phyloP scores from a whole-genome alignment of 2,329 filamentous ascomycete genomes.

The Penicillium sp. region DNA sequence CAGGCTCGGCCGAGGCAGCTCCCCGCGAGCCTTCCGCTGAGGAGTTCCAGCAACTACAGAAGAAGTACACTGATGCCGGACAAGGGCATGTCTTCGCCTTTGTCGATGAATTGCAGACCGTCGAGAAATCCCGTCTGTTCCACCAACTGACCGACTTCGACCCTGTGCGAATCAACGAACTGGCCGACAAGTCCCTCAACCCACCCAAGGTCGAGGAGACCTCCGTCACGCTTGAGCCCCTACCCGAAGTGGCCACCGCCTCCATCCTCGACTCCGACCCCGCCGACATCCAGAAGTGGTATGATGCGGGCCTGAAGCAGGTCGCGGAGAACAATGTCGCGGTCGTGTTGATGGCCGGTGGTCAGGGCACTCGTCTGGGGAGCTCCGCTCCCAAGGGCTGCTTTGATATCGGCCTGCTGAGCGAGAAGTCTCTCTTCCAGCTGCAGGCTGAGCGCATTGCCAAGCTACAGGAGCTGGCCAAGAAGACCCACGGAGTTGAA shows the following conservation, averaged over 20 bases:
- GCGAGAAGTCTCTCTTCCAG: conserved; percentile 92
- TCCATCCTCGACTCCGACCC: conserved; percentile 86
- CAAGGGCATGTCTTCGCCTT: conserved; percentile 85
- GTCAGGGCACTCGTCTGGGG: conserved; percentile 89
- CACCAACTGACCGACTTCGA: conserved; percentile 79
- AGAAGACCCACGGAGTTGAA: conserved; percentile 61
- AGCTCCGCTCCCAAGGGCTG: conserved; percentile 96
- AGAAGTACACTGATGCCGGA: conserved; percentile 69
- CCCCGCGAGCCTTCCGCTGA: conserved; percentile 58
- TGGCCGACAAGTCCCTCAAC: conserved; percentile 77
- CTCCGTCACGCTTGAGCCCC: conserved; percentile 68
- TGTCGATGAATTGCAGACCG: conserved; percentile 71
- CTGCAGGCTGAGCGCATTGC: conserved; percentile 92
- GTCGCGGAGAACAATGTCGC: conserved; percentile 69
- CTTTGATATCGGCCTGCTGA: conserved; percentile 92
- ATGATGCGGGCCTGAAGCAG: conserved; percentile 64
- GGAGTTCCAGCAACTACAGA: conserved; percentile 64
- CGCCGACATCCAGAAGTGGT: conserved; percentile 79
- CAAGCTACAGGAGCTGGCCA: conserved; percentile 78
- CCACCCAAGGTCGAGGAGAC: conserved; percentile 60
- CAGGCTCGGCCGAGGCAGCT: conserved; percentile 38
- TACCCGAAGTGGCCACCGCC: conserved; percentile 80
- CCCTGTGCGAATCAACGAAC: conserved; percentile 80
- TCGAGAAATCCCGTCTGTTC: conserved; percentile 75
- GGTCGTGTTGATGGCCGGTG: conserved; percentile 95